Conservation (phyloP, 176 grass and related monocot genomes). For the Avena eriantha region DNA sequence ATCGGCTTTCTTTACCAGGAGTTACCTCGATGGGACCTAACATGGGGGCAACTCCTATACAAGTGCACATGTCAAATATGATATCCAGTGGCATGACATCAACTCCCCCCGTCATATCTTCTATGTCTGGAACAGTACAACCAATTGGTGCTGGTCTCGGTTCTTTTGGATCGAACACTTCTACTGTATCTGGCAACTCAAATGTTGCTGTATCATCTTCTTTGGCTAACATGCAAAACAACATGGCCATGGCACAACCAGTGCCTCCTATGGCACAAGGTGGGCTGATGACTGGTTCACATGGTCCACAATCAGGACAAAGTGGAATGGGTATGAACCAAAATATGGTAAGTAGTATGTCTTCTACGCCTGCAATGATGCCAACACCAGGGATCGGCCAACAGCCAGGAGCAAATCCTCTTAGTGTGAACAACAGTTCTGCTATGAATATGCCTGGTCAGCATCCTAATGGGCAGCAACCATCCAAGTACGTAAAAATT, state of each 20-base stretch:
- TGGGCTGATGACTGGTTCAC: slow-evolving; percentile 62
- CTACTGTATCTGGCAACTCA: slow-evolving; percentile 65
- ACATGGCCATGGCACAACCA: slow-evolving; percentile 65
- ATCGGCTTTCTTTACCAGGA: slow-evolving; percentile 67
- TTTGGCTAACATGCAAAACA: slow-evolving; percentile 65
- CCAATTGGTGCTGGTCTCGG: slow-evolving; percentile 52
- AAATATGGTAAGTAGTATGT: slow-evolving; percentile 63
- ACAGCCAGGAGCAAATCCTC: slow-evolving; percentile 71
- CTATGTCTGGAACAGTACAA: slow-evolving; percentile 71
- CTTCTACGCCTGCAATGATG: slow-evolving; percentile 85
- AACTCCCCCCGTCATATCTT: slow-evolving; percentile 67
- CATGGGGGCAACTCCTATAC: slow-evolving; percentile 77
- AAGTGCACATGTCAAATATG: slow-evolving; percentile 96
- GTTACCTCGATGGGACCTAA: slow-evolving; percentile 69
- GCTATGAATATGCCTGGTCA: slow-evolving; percentile 77
- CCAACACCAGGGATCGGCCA: slow-evolving; percentile 84
- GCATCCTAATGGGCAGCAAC: slow-evolving; percentile 76
- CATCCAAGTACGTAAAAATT: slow-evolving; percentile 92
- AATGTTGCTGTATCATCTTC: slow-evolving; percentile 66
- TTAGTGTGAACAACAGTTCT: slow-evolving; percentile 69
- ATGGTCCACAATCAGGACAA: slow-evolving; percentile 83
- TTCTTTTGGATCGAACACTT: slow-evolving; percentile 69
- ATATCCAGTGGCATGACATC: slow-evolving; percentile 84
- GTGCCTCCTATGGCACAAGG: slow-evolving; percentile 67
- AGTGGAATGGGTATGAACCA: slow-evolving; percentile 73